Percentiles rank a stretch among this genome's conserved stretches.
Conservation (phyloP, 2,329 filamentous ascomycete genomes). For the Colletotrichum eleusines region DNA sequence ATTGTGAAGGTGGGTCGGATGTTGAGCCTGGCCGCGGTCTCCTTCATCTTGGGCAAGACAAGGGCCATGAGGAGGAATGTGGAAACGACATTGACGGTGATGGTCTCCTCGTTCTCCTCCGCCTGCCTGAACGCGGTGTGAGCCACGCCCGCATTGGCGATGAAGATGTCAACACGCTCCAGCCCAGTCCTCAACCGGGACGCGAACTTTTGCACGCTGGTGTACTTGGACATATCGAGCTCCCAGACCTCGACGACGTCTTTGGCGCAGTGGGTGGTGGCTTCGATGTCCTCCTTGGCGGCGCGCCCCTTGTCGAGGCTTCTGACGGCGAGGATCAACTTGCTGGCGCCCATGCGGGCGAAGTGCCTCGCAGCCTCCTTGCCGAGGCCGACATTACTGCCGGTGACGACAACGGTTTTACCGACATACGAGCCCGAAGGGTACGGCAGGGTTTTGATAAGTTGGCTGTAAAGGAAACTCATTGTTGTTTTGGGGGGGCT, state of each 20-base stretch:
- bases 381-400: constrained; percentile 52
- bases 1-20: constrained; percentile 47
- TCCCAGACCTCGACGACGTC: constrained; percentile 61
- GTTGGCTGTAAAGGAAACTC: constrained; percentile 36
- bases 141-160: constrained; percentile 58
- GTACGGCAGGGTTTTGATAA: constrained; percentile 40
- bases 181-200: constrained; percentile 51
- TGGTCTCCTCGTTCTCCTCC: constrained; percentile 60
- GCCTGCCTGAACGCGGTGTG: constrained; percentile 48
- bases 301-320: constrained; percentile 41
- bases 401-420: constrained; percentile 52
- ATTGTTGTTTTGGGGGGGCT: not conserved
- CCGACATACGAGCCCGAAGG: constrained; percentile 45
- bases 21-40: constrained; percentile 47
- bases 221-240: constrained; percentile 62
- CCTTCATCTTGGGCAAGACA: constrained; percentile 63
- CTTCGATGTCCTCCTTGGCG: constrained; percentile 54
- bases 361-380: constrained; percentile 51
- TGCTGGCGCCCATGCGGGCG: constrained; percentile 37
- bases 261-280: constrained; percentile 43
- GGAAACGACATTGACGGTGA: constrained; percentile 66
- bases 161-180: constrained; percentile 57
- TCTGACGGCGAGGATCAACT: constrained; percentile 42
- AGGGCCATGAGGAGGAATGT: constrained; percentile 63
- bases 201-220: constrained; percentile 60